Percentiles rank a stretch among this genome's conserved stretches.
phyloP scores from a whole-genome alignment of 1,284 basidiomycete species.

The Moniliophthora roreri region DNA sequence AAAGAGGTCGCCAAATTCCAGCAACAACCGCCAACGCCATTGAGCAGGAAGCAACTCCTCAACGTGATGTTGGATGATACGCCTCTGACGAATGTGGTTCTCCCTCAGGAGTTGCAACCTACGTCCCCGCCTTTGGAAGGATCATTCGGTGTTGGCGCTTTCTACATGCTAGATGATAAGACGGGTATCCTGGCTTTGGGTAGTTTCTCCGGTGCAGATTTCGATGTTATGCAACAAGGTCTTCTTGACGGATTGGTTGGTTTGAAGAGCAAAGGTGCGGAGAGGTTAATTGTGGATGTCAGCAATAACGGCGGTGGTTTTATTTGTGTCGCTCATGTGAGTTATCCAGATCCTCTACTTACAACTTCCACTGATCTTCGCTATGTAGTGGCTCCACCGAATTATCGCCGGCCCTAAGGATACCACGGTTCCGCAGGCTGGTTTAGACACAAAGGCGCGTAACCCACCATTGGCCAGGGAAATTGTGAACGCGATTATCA shows the following conservation, averaged over 20 bases:
- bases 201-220: slow-evolving; percentile 50
- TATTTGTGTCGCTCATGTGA: slow-evolving; percentile 59
- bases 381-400: slow-evolving; percentile 56
- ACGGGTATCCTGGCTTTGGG: slow-evolving; percentile 62
- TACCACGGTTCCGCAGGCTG: slow-evolving; percentile 56
- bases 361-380: background rate
- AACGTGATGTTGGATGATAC: slow-evolving; percentile 50
- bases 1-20: slow-evolving; percentile 13
- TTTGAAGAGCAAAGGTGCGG: slow-evolving; percentile 51
- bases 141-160: slow-evolving; percentile 50
- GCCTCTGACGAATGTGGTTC: slow-evolving; percentile 45
- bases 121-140: slow-evolving; percentile 36
- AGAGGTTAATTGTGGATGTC: slow-evolving; percentile 57
- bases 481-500: slow-evolving; percentile 43
- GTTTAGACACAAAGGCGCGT: slow-evolving; percentile 53
- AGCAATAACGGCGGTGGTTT: slow-evolving; percentile 64
- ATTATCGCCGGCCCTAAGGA: slow-evolving; percentile 55
- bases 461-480: slow-evolving; percentile 50
- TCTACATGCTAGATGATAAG: slow-evolving; percentile 53
- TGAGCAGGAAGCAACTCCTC: slow-evolving; percentile 9
- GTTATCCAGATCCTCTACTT: slow-evolving; percentile 16
- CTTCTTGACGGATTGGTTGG: slow-evolving; percentile 48
- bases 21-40: slow-evolving; percentile 9
- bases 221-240: slow-evolving; percentile 39
- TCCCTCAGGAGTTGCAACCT: slow-evolving; percentile 48